phyloP scores from a whole-genome alignment of 2,329 filamentous ascomycete genomes.

The Neonectria coccinea region DNA sequence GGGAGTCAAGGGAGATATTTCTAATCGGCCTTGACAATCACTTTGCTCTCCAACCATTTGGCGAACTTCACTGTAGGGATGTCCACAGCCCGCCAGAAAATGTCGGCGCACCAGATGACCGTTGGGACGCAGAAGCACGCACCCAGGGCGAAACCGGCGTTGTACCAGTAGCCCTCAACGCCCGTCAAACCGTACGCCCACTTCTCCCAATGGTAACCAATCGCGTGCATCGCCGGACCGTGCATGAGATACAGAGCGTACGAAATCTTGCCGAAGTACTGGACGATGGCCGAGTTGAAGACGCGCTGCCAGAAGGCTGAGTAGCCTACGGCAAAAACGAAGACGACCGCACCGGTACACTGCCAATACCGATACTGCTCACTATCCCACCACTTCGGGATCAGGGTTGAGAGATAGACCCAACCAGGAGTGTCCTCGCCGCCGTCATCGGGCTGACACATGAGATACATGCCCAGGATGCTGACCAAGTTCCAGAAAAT shows the following conservation, averaged over 20 bases:
- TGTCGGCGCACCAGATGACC: slow-evolving; percentile 66
- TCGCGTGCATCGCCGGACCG: slow-evolving; percentile 64
- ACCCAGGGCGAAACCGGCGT: slow-evolving; percentile 60
- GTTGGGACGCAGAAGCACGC: slow-evolving; percentile 61
- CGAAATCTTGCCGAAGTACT: slow-evolving; percentile 71
- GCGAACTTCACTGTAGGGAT: slow-evolving; percentile 67
- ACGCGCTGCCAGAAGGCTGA: slow-evolving; percentile 61
- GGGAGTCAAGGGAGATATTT: slow-evolving; percentile 4
- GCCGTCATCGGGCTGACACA: slow-evolving; percentile 53
- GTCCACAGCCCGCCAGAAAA: slow-evolving; percentile 68
- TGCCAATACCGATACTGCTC: slow-evolving; percentile 69
- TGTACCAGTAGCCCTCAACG: slow-evolving; percentile 58
- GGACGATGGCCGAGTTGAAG: slow-evolving; percentile 62
- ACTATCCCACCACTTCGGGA: slow-evolving; percentile 62
- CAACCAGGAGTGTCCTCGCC: slow-evolving; percentile 65
- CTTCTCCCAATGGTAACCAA: slow-evolving; percentile 64
- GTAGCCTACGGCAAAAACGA: slow-evolving; percentile 63
- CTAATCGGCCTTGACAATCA: slow-evolving; percentile 49
- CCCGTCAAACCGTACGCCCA: slow-evolving; percentile 62
- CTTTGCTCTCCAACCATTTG: slow-evolving; percentile 65
- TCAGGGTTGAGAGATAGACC: slow-evolving; percentile 59
- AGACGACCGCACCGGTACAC: slow-evolving; percentile 63
- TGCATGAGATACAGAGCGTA: slow-evolving; percentile 73
- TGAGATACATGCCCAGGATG: slow-evolving; percentile 64
- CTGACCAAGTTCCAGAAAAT: slow-evolving; percentile 57